A percentile compares a stretch with the other conserved stretches of the same genome.
phyloP scores from a whole-genome alignment of 305 asterid species.

The Fraxinus baroniana region DNA sequence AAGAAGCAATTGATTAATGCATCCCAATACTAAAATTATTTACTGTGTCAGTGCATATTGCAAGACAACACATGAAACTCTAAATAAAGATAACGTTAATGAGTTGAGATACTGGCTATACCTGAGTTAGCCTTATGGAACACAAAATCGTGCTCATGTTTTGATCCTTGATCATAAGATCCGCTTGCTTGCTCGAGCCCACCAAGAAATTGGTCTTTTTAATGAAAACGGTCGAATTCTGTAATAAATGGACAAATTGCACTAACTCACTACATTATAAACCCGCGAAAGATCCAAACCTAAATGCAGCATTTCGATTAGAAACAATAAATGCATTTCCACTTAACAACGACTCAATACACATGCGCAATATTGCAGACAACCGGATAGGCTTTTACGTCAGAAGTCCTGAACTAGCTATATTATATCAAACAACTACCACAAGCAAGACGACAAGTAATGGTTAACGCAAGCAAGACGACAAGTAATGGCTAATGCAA shows the following conservation, averaged over 20 bases:
- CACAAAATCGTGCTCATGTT: slow-evolving; percentile 50
- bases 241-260: slow-evolving; percentile 30
- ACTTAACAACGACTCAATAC: background rate
- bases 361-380: background rate
- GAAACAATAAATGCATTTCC: background rate
- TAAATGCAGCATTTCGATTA: background rate
- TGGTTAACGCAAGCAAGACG: background rate
- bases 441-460: background rate
- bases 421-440: background rate
- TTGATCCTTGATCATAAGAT: slow-evolving; percentile 66
- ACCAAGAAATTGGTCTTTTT: slow-evolving; percentile 54
- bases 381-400: background rate
- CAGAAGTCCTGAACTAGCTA: background rate
- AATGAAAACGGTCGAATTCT: slow-evolving; percentile 62
- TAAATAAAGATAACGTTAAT: slow-evolving; percentile 2
- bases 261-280: background rate
- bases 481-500: background rate
- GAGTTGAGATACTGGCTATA: slow-evolving; percentile 24
- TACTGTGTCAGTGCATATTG: slow-evolving; percentile 15
- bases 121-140: slow-evolving; percentile 63
- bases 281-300: background rate
- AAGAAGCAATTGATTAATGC: background rate
- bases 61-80: background rate
- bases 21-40: slow-evolving; percentile 13
- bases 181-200: slow-evolving; percentile 67